A percentile compares a stretch with the other conserved stretches of the same genome.
phyloP scores from a whole-genome alignment of 345 rosid species.

The Reutealis trisperma region DNA sequence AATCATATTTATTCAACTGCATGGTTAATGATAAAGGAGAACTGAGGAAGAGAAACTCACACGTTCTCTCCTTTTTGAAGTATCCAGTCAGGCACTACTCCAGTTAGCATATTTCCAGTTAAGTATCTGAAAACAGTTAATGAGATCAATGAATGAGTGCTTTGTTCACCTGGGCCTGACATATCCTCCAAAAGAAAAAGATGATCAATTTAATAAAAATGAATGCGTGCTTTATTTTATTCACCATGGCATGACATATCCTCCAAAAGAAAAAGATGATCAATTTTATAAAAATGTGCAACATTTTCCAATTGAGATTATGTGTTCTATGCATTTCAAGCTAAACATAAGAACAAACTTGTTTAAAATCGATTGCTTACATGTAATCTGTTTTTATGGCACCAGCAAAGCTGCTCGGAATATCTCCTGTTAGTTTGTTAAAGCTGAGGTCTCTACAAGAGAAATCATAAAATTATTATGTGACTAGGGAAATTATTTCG shows the following conservation, averaged over 20 bases:
- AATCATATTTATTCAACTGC: not conserved
- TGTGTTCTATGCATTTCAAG: not conserved
- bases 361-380: constrained; percentile 1
- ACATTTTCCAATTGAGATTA: too few species aligned
- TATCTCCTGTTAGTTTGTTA: constrained; percentile 41
- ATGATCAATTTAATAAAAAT: too few species aligned
- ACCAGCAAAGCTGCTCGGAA: constrained; percentile 18
- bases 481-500: too few species aligned
- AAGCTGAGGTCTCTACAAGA: constrained; percentile 50
- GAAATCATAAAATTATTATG: not conserved
- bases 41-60: constrained; percentile 17
- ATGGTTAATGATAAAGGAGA: not conserved
- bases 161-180: not conserved
- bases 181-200: too few species aligned
- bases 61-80: not conserved
- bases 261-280: too few species aligned
- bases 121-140: constrained; percentile 28
- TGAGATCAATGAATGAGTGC: not conserved
- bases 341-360: not conserved
- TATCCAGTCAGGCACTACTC: constrained; percentile 35
- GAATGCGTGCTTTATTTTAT: too few species aligned
- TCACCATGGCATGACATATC: too few species aligned
- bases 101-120: constrained; percentile 41
- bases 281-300: too few species aligned
- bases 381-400: not conserved